A percentile compares a stretch with the other conserved stretches of the same genome.
Evolutionary conservation across 331 rosid genomes (phyloP).

Genomic region (Dryas integrifolia): DNA sequence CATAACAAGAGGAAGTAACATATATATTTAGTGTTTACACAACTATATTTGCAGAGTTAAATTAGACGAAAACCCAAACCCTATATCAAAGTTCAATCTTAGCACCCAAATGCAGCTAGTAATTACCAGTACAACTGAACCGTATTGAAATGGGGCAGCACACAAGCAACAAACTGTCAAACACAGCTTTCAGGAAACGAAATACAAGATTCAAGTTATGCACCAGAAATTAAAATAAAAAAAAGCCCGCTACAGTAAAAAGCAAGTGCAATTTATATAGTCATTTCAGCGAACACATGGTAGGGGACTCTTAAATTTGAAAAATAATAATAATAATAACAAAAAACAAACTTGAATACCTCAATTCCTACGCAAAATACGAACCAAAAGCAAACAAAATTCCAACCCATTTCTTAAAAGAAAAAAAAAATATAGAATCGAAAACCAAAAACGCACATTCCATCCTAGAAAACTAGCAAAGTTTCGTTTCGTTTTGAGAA

Average conservation of each 20-base stretch:
- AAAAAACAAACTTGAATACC: not conserved
- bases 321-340: not conserved
- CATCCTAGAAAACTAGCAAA: not conserved
- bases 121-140: not conserved
- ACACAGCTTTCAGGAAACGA: not conserved
- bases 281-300: constrained; percentile 16
- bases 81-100: not conserved
- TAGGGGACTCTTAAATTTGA: not conserved
- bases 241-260: not conserved
- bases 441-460: not conserved
- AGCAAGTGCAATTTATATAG: not conserved
- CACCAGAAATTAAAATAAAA: not conserved
- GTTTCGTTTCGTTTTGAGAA: not conserved
- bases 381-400: not conserved
- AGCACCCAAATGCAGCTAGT: constrained; percentile 1
- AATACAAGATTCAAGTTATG: not conserved
- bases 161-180: no score
- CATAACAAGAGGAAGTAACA: not conserved
- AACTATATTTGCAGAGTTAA: not conserved
- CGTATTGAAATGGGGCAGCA: not conserved
- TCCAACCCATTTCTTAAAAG: not conserved
- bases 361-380: not conserved
- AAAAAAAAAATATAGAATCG: not conserved
- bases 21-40: not conserved
- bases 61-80: not conserved